Evolutionary conservation across 768 basidiomycete species (phyloP).

Genomic region (Panaeolus papilionaceus): DNA sequence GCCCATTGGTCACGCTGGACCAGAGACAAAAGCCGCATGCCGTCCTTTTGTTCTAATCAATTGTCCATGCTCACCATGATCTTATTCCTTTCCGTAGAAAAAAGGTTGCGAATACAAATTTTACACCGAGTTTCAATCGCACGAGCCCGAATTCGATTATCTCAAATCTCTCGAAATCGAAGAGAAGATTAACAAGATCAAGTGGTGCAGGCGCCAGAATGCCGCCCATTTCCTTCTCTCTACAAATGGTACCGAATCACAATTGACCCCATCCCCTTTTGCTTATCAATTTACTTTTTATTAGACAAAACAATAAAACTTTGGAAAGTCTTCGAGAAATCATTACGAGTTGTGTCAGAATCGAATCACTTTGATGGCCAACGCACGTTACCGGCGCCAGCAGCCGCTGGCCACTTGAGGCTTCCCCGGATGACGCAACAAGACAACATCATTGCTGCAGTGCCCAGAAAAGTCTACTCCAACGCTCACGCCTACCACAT

Average conservation of each 20-base stretch:
- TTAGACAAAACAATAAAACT: slow-evolving; percentile 99
- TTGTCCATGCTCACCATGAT: slow-evolving; percentile 13
- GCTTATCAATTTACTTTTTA: slow-evolving; percentile 20
- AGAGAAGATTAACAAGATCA: slow-evolving; percentile 99
- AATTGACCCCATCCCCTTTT: slow-evolving; percentile 15
- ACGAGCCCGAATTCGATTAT: slow-evolving; percentile 99
- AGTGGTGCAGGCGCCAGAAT: slow-evolving; percentile 99
- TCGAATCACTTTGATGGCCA: slow-evolving; percentile 91
- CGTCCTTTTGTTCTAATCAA: slow-evolving; percentile 30
- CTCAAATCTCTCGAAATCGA: slow-evolving; percentile 99
- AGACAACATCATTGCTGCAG: slow-evolving; percentile 98
- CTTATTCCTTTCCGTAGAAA: slow-evolving; percentile 65
- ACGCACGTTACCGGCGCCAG: slow-evolving; percentile 70
- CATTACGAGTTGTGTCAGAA: slow-evolving; percentile 93
- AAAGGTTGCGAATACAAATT: slow-evolving; percentile 99
- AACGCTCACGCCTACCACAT: slow-evolving; percentile 99
- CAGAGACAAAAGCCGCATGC: slow-evolving; percentile 22
- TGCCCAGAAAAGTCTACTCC: slow-evolving; percentile 97
- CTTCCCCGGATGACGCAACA: slow-evolving; percentile 93
- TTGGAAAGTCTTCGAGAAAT: slow-evolving; percentile 99
- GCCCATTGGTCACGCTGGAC: slow-evolving; percentile 18
- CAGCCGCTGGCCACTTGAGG: slow-evolving; percentile 64
- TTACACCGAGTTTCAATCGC: slow-evolving; percentile 99
- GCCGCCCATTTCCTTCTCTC: slow-evolving; percentile 96
- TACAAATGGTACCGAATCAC: slow-evolving; percentile 80